Evolutionary conservation across 192 early-diverging fungal species (phyloP).

Genomic region (Phycomyces nitens): DNA sequence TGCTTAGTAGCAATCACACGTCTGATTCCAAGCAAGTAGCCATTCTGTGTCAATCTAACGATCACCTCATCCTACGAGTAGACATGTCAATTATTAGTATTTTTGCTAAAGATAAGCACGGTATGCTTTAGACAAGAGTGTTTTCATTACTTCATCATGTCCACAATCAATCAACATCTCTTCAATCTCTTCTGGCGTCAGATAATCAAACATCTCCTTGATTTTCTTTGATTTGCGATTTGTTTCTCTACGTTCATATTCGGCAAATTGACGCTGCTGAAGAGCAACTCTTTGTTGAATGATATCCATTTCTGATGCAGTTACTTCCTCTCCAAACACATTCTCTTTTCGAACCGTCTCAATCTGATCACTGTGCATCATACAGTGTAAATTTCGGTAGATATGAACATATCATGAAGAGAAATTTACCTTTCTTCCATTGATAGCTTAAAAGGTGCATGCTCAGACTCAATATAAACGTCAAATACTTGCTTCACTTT

Average conservation of each 20-base stretch:
- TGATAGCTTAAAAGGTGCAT: constrained; percentile 15
- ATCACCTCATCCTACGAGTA: constrained; percentile 84
- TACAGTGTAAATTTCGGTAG: not conserved
- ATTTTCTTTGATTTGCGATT: constrained; percentile 78
- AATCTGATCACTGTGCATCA: constrained; percentile 57
- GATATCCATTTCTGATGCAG: constrained; percentile 84
- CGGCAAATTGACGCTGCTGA: constrained; percentile 86
- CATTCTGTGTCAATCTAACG: constrained; percentile 73
- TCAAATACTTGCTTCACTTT: constrained; percentile 11
- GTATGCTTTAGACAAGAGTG: not conserved
- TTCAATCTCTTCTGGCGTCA: constrained; percentile 82
- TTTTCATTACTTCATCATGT: constrained; percentile 68
- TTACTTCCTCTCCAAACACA: constrained; percentile 88
- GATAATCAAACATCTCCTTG: constrained; percentile 69
- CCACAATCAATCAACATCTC: constrained; percentile 74
- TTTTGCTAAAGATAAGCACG: too few species aligned
- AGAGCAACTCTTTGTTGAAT: constrained; percentile 88
- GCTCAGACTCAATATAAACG: constrained; percentile 9
- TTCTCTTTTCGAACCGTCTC: constrained; percentile 79
- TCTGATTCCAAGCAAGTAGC: constrained; percentile 68
- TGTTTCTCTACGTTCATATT: constrained; percentile 80
- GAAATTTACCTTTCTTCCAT: constrained; percentile 10
- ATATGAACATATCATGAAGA: not conserved
- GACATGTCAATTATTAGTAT: too few species aligned
- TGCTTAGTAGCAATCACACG: constrained; percentile 65